Evolutionary conservation across 208 protist genomes (phyloP).

Genomic region (Wallacemonas sp.): DNA sequence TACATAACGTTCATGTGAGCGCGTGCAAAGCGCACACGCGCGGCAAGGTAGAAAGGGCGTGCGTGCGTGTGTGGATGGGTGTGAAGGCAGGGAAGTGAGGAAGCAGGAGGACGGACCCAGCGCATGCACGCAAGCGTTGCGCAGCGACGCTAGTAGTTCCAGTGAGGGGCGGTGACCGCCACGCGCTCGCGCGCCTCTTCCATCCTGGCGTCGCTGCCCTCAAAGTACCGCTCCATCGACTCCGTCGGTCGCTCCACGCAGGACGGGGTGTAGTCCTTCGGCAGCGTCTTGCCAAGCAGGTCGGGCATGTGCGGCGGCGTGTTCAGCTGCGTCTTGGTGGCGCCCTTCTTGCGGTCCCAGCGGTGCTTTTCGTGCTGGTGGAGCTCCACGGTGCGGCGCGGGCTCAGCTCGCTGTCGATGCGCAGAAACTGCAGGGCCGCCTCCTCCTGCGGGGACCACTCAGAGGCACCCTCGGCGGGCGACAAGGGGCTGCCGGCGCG

Average conservation of each 20-base stretch:
- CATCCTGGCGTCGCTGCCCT: slow-evolving; percentile 25
- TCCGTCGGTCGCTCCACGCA: slow-evolving; percentile 26
- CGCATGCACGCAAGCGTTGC: background rate
- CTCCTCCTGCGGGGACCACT: slow-evolving; percentile 20
- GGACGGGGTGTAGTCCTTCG: slow-evolving; percentile 31
- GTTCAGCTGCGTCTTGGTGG: slow-evolving; percentile 23
- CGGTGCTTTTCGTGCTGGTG: slow-evolving; percentile 26
- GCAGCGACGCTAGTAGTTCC: slow-evolving; percentile 13
- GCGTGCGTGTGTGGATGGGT: background rate
- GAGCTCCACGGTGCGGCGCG: slow-evolving; percentile 27
- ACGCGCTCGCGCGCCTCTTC: slow-evolving; percentile 20
- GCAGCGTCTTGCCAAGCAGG: slow-evolving; percentile 33
- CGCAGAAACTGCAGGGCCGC: slow-evolving; percentile 35
- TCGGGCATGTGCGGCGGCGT: slow-evolving; percentile 36
- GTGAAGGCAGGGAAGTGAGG: too few relatives aligned
- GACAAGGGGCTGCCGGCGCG: background rate
- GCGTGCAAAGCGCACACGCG: too few relatives aligned
- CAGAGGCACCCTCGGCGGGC: background rate
- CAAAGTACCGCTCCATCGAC: slow-evolving; percentile 9
- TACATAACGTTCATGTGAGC: too few relatives aligned
- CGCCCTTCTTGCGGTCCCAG: slow-evolving; percentile 27
- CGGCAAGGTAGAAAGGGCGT: too few relatives aligned
- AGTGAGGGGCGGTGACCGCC: slow-evolving; percentile 17
- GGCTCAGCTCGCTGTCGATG: slow-evolving; percentile 16
- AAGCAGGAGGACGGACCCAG: too few relatives aligned